Conservation (phyloP, 2,329 filamentous ascomycete genomes). For the Tolypocladium guangdongense region DNA sequence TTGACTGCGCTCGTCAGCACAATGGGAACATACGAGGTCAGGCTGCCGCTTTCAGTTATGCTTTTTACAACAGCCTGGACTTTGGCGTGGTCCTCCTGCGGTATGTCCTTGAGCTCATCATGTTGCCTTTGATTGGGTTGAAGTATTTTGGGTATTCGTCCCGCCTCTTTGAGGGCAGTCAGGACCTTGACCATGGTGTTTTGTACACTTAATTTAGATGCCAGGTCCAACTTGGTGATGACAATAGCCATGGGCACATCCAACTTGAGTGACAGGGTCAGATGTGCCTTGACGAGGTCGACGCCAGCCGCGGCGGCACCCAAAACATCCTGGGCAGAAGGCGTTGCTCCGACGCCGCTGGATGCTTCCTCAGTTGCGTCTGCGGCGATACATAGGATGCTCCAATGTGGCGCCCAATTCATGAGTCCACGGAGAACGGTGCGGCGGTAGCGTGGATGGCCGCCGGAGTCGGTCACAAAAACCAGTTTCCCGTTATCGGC, state of each 20-base stretch:
- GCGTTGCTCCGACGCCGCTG: constrained; percentile 26
- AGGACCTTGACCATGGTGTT: constrained; percentile 63
- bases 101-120: constrained; percentile 45
- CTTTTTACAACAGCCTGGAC: constrained; percentile 43
- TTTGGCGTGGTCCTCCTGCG: constrained; percentile 43
- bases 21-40: constrained; percentile 60
- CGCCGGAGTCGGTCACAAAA: constrained; percentile 85
- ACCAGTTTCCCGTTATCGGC: constrained; percentile 66
- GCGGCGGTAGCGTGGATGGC: constrained; percentile 77
- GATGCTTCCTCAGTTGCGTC: constrained; percentile 48
- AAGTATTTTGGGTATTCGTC: constrained; percentile 66
- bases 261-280: constrained; percentile 76
- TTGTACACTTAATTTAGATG: constrained; percentile 60
- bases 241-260: constrained; percentile 67
- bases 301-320: constrained; percentile 44
- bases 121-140: constrained; percentile 37
- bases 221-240: constrained; percentile 85
- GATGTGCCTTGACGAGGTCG: constrained; percentile 67
- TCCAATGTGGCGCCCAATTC: constrained; percentile 94
- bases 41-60: constrained; percentile 31
- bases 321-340: constrained; percentile 38
- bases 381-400: constrained; percentile 74
- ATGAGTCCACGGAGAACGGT: constrained; percentile 85
- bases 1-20: constrained; percentile 79
- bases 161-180: constrained; percentile 64